Evolutionary conservation across 306 rosid genomes (phyloP), one percentile per base, ranked within the genome.

Genomic region (Ammopiptanthus mongolicus): DNA sequence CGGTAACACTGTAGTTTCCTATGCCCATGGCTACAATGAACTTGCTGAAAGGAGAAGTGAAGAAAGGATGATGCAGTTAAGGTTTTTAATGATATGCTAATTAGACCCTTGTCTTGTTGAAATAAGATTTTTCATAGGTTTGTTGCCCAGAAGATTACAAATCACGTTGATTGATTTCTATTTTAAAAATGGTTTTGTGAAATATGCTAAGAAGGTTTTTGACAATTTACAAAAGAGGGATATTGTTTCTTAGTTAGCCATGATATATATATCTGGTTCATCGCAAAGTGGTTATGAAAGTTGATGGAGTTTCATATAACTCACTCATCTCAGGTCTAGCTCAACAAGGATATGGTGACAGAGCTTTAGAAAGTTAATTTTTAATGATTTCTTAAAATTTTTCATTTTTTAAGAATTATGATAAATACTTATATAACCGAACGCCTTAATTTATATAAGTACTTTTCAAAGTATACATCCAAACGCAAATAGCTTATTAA

Each of bases 221-320:
- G 75, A 70, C 64, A 31, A 78, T 61, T 81, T 91, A 76, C 73
- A 7, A 18, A 13, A 5, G 69, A 86, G 77, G 83, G 96, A 87
- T 78, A 93, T 85, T 77, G 91, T 87, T 71, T 91, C 97, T 74
- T 91, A 96, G 97, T 88, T 93, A 71, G 98, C 98, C 55, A 85
- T 93, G 81, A n/a, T n/a, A n/a, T n/a, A n/a, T n/a, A 85, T 91
- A 71, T 89, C 98, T 0, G 97, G 98, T 76, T 88, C 91, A 64
- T 91, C 97, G 47, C 90, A 80, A 81, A 89, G 82, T 70, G 88
- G 90, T 42, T 81, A 36, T 41, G 93, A 89, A 84, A 82, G 92
- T n/a, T 80, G 98, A 93, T 65, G 82, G 81, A 21, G 96, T 93
- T 75, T 89, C 98, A 19, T 93, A 89, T 86, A 91, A 93, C 53